Base-by-base conservation (phyloP, 1,139 yeast genomes). In the Yamadazyma atlantica region DNA sequence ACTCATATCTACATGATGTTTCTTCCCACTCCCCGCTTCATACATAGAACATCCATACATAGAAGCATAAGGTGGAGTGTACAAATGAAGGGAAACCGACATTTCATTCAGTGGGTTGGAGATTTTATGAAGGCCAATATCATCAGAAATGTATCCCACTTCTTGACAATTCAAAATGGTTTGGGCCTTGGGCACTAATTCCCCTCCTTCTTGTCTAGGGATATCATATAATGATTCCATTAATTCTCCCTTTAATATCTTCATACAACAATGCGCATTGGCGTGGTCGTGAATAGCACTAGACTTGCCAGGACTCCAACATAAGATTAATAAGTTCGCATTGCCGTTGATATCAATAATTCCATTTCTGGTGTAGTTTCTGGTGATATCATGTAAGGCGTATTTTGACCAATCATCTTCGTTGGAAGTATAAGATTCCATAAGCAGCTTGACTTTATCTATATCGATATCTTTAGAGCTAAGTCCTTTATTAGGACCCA, bases 241-340 rank as follows among this genome's bases (percentile, higher is more conserved):
- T 34, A 85, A 64, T 27, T 66, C 58, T 3, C 92, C 92, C 48
- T 76, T 68, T 41, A 84, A 63, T 30, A 84, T 66, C 60, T 84
- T 84, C 76, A 78, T 76, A 45, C 78, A 73, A 50, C 82, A 78
- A 55, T 85, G 90, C 13, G 90, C 89, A 42, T 78, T 73, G 23
- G 90, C 87, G 50, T 84, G 92, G 58, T 82, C 89, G 54, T 85
- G 92, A 44, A 84, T 80, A 34, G 81, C 74, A 29, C 86, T 79
- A 17, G 80, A 69, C 51, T 71, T 69, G n/a, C 78, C 78, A 0
- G 89, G 89, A 39, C 75, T 73, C 92, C 92, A 85, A 21, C 83
- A 88, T 37, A 84, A 60, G 12, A 84, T 62, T 35, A 85, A 67
- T 44, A 84, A 63, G 53, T 83, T 82, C 34, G 88, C 90, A 58